These are phyloP conservation scores for Malassezia dermatis DNA, from an alignment of 1,284 basidiomycete genomes.

Conservation along the genomic window DNA sequence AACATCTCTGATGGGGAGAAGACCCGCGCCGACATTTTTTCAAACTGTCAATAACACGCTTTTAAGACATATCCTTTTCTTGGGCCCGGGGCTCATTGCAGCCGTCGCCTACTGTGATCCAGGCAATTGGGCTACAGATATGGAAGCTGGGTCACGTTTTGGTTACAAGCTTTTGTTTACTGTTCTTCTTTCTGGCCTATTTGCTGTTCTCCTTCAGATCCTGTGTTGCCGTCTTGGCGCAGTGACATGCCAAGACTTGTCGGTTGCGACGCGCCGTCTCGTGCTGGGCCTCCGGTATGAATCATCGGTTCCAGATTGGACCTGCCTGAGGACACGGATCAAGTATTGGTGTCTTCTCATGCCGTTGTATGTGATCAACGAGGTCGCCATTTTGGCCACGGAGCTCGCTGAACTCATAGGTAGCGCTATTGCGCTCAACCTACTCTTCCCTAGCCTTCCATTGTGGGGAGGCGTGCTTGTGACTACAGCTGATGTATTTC, in stretches of 20 bases:
- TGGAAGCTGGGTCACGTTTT: constrained; percentile 43
- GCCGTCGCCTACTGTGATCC: constrained; percentile 39
- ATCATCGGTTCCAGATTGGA: constrained; percentile 51
- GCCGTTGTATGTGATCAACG: constrained; percentile 54
- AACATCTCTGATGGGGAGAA: background rate
- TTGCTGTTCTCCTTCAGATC: constrained; percentile 69
- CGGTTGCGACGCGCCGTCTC: constrained; percentile 28
- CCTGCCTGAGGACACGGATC: constrained; percentile 54
- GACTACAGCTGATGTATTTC: constrained; percentile 70
- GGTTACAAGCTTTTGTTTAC: constrained; percentile 80
- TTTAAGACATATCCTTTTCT: constrained; percentile 26
- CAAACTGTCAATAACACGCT: constrained; percentile 5
- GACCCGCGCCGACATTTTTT: background rate
- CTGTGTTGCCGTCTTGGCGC: constrained; percentile 53
- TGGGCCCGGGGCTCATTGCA: constrained; percentile 36
- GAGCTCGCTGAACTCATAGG: constrained; percentile 62
- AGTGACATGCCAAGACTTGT: constrained; percentile 49
- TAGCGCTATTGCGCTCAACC: constrained; percentile 64
- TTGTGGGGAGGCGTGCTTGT: constrained; percentile 56
- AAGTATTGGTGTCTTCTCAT: constrained; percentile 46
- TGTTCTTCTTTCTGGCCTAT: constrained; percentile 69
- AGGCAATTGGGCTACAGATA: constrained; percentile 46
- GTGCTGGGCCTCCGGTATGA: constrained; percentile 19
- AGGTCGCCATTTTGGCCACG: constrained; percentile 62
- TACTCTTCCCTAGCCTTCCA: constrained; percentile 65